Conservation (phyloP, 2,329 filamentous ascomycete genomes). For the Meredithiella fracta region DNA sequence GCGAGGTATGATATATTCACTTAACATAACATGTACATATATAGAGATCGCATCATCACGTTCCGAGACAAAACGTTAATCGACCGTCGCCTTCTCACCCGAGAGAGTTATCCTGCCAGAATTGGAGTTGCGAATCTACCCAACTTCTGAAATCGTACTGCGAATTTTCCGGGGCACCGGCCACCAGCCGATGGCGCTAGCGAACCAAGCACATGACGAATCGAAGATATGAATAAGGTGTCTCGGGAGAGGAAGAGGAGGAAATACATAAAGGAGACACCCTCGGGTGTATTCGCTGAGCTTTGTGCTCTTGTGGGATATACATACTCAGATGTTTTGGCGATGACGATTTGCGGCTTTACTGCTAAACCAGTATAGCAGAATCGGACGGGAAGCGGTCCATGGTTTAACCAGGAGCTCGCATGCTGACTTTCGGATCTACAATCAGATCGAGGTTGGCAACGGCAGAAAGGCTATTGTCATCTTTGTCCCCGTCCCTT, state of each 20-base stretch:
- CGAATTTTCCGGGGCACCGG: constrained; percentile 5
- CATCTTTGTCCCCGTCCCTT: constrained; percentile 99
- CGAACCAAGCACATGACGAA: constrained; percentile 8
- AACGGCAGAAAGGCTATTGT: constrained; percentile 99
- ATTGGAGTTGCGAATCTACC: background rate
- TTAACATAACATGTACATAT: constrained; percentile 1
- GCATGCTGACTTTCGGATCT: constrained; percentile 57
- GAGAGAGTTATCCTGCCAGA: constrained; percentile 11
- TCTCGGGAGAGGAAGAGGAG: constrained; percentile 10
- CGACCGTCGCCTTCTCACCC: constrained; percentile 11
- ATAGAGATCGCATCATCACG: constrained; percentile 9
- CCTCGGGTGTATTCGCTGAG: background rate
- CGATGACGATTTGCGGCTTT: constrained; percentile 17
- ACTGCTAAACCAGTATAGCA: constrained; percentile 21
- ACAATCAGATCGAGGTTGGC: constrained; percentile 90
- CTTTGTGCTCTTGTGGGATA: constrained; percentile 8
- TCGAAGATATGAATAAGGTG: constrained; percentile 2
- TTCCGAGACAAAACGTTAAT: constrained; percentile 14
- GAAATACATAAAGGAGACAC: background rate
- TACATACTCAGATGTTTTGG: constrained; percentile 13
- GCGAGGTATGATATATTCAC: constrained; percentile 65
- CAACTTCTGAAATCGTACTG: constrained; percentile 1
- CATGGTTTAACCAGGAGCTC: constrained; percentile 57
- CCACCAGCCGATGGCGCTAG: constrained; percentile 1
- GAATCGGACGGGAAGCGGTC: constrained; percentile 64